These are phyloP conservation scores for Phytophthora palmivora DNA, from an alignment of 352 stramenopile genomes.

Conservation along the genomic window DNA sequence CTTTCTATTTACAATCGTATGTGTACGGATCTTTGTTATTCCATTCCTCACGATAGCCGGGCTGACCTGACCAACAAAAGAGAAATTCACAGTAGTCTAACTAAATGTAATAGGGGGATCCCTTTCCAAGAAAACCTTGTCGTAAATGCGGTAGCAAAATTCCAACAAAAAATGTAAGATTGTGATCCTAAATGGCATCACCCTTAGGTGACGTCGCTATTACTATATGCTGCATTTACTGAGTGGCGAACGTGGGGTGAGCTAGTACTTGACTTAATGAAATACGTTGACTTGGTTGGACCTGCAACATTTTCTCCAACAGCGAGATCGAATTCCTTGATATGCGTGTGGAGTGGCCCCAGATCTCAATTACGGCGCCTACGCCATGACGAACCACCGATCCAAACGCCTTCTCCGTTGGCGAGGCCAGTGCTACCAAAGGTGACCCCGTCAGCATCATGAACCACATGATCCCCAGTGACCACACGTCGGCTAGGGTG, in stretches of 20 bases:
- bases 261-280: slow-evolving; percentile 21
- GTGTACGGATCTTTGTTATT: too few relatives aligned
- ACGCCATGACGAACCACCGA: slow-evolving; percentile 33
- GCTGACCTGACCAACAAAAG: too few relatives aligned
- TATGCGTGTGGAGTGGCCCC: slow-evolving; percentile 30
- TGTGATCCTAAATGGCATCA: not conserved
- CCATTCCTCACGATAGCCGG: too few relatives aligned
- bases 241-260: slow-evolving; percentile 2
- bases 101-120: too few relatives aligned
- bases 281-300: slow-evolving; percentile 30
- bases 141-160: too few relatives aligned
- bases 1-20: too few relatives aligned
- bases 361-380: slow-evolving; percentile 38
- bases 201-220: not conserved
- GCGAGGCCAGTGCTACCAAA: slow-evolving; percentile 44
- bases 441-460: slow-evolving; percentile 71
- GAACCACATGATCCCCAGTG: slow-evolving; percentile 70
- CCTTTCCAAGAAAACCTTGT: too few relatives aligned
- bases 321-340: slow-evolving; percentile 22
- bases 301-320: slow-evolving; percentile 44
- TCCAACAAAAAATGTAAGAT: too few relatives aligned
- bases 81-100: too few relatives aligned
- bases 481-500: slow-evolving; percentile 65
- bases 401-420: slow-evolving; percentile 37
- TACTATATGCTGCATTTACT: not conserved